Percentiles rank a stretch among this genome's conserved stretches.
These are phyloP conservation scores for Irpex rosettiformis DNA, from an alignment of 1,284 basidiomycete species.

Conservation along the genomic window DNA sequence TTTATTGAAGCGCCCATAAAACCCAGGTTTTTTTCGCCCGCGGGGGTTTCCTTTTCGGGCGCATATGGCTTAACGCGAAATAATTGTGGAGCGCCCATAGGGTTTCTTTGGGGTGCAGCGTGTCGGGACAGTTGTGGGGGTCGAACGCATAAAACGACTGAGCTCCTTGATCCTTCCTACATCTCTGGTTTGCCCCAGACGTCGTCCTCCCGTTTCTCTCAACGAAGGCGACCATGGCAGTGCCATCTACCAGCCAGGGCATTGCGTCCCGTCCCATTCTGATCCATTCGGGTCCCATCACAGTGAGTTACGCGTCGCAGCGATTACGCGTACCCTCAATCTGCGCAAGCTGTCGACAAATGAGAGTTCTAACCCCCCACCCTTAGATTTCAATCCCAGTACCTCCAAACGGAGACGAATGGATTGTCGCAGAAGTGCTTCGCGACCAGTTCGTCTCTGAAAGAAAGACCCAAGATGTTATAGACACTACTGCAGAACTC, in stretches of 20 bases:
- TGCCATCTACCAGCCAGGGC: conserved; percentile 20
- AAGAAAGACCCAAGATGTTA: conserved; percentile 53
- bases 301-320: conserved; percentile 42
- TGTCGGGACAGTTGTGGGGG: conserved; percentile 9
- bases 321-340: neutral
- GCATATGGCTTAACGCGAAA: neutral
- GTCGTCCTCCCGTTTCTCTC: conserved; percentile 9
- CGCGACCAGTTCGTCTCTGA: conserved; percentile 53
- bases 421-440: conserved; percentile 47
- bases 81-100: neutral
- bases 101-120: conserved; percentile 18
- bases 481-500: conserved; percentile 47
- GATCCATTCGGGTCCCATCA: conserved; percentile 56
- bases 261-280: conserved; percentile 65
- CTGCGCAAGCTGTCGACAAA: neutral
- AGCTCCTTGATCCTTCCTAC: conserved; percentile 6
- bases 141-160: conserved; percentile 12
- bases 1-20: neutral
- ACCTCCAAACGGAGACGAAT: conserved; percentile 72
- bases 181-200: conserved; percentile 20
- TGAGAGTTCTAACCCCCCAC: neutral
- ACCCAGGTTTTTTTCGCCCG: no score
- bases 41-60: conserved; percentile 1
- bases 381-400: conserved; percentile 79
- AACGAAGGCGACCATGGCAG: conserved; percentile 25